Evolutionary conservation across 1,139 yeast genomes (phyloP).

Genomic region (Hansenula lynferdii): DNA sequence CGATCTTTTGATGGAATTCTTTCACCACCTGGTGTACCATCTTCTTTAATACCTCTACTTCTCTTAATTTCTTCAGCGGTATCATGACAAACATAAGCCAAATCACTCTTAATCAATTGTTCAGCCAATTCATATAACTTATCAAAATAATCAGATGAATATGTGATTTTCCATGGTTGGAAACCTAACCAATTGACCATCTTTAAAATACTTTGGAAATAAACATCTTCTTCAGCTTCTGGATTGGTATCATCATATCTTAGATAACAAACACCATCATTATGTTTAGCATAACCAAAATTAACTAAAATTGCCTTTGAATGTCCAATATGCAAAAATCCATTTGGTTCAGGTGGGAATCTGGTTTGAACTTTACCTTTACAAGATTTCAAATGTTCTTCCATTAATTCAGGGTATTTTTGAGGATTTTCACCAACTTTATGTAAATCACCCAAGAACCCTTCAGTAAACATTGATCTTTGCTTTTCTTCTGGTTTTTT

Average conservation of each 20-base stretch:
- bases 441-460: conserved; percentile 92
- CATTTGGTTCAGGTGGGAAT: conserved; percentile 99
- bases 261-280: conserved; percentile 83
- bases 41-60: conserved; percentile 85
- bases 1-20: conserved; percentile 82
- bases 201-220: conserved; percentile 75
- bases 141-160: conserved; percentile 95
- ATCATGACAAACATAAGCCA: conserved; percentile 91
- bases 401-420: conserved; percentile 77
- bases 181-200: conserved; percentile 94
- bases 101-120: conserved; percentile 58
- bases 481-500: conserved; percentile 22
- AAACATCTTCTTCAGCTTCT: conserved; percentile 94
- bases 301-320: conserved; percentile 97
- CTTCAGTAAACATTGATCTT: conserved; percentile 90
- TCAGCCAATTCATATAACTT: conserved; percentile 85
- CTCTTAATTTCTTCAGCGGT: conserved; percentile 87
- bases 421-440: conserved; percentile 95
- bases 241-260: conserved; percentile 98
- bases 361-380: conserved; percentile 85
- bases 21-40: conserved; percentile 92
- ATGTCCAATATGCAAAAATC: conserved; percentile 95
- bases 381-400: conserved; percentile 71
- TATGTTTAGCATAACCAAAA: conserved; percentile 86
- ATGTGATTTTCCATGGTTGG: conserved; percentile 87